A percentile compares a stretch with the other conserved stretches of the same genome.
These are phyloP conservation scores for Gastrolobium bilobum DNA, from an alignment of 306 rosid species.

Conservation along the genomic window DNA sequence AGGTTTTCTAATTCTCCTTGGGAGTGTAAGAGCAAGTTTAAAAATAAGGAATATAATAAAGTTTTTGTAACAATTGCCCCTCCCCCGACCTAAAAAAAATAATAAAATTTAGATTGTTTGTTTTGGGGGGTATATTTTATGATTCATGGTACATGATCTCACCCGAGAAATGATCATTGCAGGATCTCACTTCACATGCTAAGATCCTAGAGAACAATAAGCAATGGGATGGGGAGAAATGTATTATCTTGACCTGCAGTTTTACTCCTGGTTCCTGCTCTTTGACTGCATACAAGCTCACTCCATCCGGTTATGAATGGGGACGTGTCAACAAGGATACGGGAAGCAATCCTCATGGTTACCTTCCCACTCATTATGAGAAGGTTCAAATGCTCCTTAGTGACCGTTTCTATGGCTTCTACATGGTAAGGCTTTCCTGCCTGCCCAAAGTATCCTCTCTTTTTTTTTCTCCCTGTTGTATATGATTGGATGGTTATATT, in stretches of 20 bases:
- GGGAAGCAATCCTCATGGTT: slow-evolving; percentile 97
- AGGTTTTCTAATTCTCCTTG: neutral
- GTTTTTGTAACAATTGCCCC: neutral
- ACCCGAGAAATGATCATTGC: slow-evolving; percentile 46
- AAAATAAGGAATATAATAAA: neutral
- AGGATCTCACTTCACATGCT: slow-evolving; percentile 97
- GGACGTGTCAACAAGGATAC: slow-evolving; percentile 96
- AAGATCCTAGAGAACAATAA: slow-evolving; percentile 93
- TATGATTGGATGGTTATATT: neutral
- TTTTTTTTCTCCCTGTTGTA: neutral
- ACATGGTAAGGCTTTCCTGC: slow-evolving; percentile 74
- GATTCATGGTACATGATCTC: slow-evolving; percentile 22
- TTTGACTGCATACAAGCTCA: slow-evolving; percentile 91
- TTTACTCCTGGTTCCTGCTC: slow-evolving; percentile 99
- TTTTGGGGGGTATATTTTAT: neutral
- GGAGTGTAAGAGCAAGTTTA: neutral
- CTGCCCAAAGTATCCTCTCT: neutral
- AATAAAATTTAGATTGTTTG: neutral
- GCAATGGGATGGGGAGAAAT: slow-evolving; percentile 99
- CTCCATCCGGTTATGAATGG: slow-evolving; percentile 99
- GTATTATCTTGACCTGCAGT: slow-evolving; percentile 95
- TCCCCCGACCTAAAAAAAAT: neutral
- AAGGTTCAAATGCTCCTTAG: slow-evolving; percentile 99
- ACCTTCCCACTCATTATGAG: slow-evolving; percentile 98
- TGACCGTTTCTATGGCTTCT: slow-evolving; percentile 97